phyloP scores from a whole-genome alignment of 257 asterid genomes.

The Solanum lycopersicoides region DNA sequence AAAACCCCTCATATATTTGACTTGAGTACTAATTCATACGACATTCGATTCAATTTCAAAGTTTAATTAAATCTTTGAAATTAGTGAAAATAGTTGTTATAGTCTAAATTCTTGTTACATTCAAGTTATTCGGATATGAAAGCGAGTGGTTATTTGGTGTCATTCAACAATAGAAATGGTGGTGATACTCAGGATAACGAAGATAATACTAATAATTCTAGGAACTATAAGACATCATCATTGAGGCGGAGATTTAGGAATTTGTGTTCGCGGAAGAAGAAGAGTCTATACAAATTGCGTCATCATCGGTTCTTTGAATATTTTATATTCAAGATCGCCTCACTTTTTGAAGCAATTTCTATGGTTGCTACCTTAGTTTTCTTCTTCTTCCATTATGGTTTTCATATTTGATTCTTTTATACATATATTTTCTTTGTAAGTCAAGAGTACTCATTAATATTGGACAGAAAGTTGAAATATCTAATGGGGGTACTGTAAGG shows the following conservation, averaged over 20 bases:
- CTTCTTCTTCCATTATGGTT: conserved; percentile 74
- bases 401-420: conserved; percentile 35
- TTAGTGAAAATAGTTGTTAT: too few relatives aligned
- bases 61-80: neutral
- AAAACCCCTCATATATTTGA: neutral
- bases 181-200: too few relatives aligned
- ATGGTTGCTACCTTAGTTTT: conserved; percentile 43
- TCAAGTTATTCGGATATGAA: conserved; percentile 21
- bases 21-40: neutral
- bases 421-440: neutral
- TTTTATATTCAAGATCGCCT: conserved; percentile 51
- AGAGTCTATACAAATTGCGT: conserved; percentile 23
- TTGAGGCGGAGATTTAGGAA: conserved; percentile 44
- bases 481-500: neutral
- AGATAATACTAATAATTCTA: neutral
- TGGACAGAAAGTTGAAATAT: neutral
- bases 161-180: conserved; percentile 3
- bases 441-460: neutral
- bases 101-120: neutral
- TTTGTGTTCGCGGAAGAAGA: conserved; percentile 20
- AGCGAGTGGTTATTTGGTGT: conserved; percentile 26
- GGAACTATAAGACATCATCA: neutral
- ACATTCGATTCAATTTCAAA: neutral
- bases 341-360: conserved; percentile 48
- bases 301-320: conserved; percentile 42